Evolutionary conservation across 768 basidiomycete species (phyloP), one percentile per base, ranked within the genome.

Genomic region (Serendipita sp.): DNA sequence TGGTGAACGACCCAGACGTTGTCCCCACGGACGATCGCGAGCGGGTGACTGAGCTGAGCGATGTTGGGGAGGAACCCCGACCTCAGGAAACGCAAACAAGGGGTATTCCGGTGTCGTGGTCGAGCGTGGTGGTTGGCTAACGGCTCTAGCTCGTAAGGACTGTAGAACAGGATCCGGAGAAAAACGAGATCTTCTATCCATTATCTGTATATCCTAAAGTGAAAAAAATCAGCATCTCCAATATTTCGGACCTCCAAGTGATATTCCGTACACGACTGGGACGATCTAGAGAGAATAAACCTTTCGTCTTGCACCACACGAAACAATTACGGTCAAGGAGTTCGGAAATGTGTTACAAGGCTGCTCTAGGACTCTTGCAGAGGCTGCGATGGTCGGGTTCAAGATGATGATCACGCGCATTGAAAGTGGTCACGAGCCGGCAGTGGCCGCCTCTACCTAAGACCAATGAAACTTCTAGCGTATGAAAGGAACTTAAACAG

Each of bases 11-110:
- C 56, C 56, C 10, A 60, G 28, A n/a, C 3, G 56, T 36, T 60
- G 56, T n/a, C 56, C 56, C 56, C 56, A 60, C 3, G 56, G 56
- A 36, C 56, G 56, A n/a, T 60, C 56, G 56, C 56, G 56, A 38
- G 56, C 56, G 8, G 56, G 56, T 23, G 56, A 60, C 34, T 60
- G 56, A 23, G 56, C 56, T 11, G 56, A 60, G 8, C 56, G 28
- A 23, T 60, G 56, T 8, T 60, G 56, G 35, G 56, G 30, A 11
- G 28, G 16, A 4, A 35, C 16, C 10, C 56, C 56, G 30, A 32
- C 56, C 28, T 60, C 56, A 5, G 56, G 56, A 60, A 60, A 60
- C 18, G 56, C 56, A 38, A 60, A 60, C 28, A 36, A n/a, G 16
- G 56, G 30, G 35, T 60, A 60, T 60, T 60, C 56, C 10, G 56